Base-by-base conservation (phyloP, 2,329 filamentous ascomycete species). In the Albifimbria verrucaria region DNA sequence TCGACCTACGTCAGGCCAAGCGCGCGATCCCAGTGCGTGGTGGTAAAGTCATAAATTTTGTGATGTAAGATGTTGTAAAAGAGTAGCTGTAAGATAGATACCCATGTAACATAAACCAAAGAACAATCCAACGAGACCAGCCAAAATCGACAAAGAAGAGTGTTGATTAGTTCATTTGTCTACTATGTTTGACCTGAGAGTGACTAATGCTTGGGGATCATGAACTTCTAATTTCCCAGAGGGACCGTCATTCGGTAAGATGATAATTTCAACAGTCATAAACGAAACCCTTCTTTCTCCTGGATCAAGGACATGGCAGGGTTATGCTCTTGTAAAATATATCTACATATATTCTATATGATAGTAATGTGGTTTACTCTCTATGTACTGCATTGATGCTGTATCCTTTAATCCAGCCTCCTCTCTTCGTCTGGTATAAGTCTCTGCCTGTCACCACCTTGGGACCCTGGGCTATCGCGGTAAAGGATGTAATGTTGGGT, bases 401-500 rank as follows among this genome's bases (percentile, higher is more conserved):
- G n/a, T 10, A 36, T 10, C n/a, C 11, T 26, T 45, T 55, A 59
- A 49, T 65, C 59, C 48, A 50, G 52, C 55, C 59, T 59, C 42
- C 65, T 58, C 57, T 68, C 64, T 47, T 68, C 64, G 5, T 65
- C 66, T 4, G 50, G 50, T 20, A 72, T 54, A 55, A 72, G 51
- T 1, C 66, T 56, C 49, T 68, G 64, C 7, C 56, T 55, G 20
- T 58, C 55, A 12, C 49, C 48, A 7, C 47, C 44, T 22, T 49
- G 49, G 24, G 41, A 51, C 42, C 53, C 50, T 22, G 55, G 52
- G 20, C 48, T 41, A 21, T 52, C 51, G 22, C 65, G 62, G 53
- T 96, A 97, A 20, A 96, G 69, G 32, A 92, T 74, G 63, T 92
- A 97, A 71, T 97, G 94, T 73, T 99, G 94, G 4, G 81, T 65